These are phyloP conservation scores for Neurospora sublineolata DNA, from an alignment of 495 filamentous ascomycete genomes.

Conservation along the genomic window DNA sequence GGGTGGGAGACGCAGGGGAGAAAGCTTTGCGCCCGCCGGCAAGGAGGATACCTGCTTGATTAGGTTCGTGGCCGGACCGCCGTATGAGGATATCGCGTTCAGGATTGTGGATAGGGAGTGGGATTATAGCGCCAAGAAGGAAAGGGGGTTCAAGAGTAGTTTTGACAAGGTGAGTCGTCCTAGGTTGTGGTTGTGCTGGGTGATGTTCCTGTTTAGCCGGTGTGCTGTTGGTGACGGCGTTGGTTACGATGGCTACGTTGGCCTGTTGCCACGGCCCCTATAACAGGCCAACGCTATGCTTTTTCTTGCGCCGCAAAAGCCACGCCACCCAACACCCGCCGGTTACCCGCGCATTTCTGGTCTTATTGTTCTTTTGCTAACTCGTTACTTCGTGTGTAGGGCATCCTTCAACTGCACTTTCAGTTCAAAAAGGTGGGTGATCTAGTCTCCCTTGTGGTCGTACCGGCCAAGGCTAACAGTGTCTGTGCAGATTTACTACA, in stretches of 20 bases:
- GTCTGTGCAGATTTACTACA: constrained; percentile 49
- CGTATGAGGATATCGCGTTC: constrained; percentile 96
- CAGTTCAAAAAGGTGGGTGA: constrained; percentile 73
- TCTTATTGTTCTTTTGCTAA: constrained; percentile 1
- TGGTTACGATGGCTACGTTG: background rate
- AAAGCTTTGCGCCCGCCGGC: constrained; percentile 90
- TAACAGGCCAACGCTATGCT: background rate
- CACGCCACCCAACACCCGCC: constrained; percentile 1
- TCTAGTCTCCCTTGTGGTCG: background rate
- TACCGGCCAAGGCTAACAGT: constrained; percentile 27
- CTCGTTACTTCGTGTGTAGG: constrained; percentile 38
- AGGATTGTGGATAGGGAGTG: constrained; percentile 98
- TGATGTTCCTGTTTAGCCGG: background rate
- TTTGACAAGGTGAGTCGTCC: constrained; percentile 78
- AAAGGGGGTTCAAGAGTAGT: constrained; percentile 88
- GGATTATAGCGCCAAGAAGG: constrained; percentile 94
- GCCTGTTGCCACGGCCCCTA: constrained; percentile 2
- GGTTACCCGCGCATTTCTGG: background rate
- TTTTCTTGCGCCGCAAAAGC: constrained; percentile 2
- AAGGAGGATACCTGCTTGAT: constrained; percentile 97
- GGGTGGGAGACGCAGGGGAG: constrained; percentile 72
- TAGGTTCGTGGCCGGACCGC: constrained; percentile 87
- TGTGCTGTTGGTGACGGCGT: background rate
- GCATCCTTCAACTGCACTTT: constrained; percentile 94
- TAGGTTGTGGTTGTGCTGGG: constrained; percentile 3